Evolutionary conservation across 768 basidiomycete species (phyloP).

Genomic region (Rhizopogon sp.): DNA sequence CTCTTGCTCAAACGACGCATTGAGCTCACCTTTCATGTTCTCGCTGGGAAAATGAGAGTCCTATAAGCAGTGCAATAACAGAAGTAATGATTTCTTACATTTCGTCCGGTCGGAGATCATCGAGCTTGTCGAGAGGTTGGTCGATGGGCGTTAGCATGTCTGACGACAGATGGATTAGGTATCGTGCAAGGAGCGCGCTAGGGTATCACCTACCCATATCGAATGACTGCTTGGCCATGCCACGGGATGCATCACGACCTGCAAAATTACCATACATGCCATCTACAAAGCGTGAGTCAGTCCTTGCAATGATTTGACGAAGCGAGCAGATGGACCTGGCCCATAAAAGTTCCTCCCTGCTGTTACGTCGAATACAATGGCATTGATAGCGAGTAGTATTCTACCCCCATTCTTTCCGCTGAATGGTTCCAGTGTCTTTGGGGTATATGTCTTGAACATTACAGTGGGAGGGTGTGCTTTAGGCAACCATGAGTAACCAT

Average conservation of each 20-base stretch:
- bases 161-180: conserved; percentile 18
- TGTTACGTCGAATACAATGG: conserved; percentile 91
- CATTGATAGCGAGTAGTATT: conserved; percentile 83
- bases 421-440: conserved; percentile 67
- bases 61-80: neutral
- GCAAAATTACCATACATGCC: conserved; percentile 99
- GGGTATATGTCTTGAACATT: conserved; percentile 73
- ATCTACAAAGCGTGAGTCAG: conserved; percentile 38
- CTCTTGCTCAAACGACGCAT: neutral
- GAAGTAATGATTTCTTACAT: conserved; percentile 49
- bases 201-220: conserved; percentile 61
- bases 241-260: conserved; percentile 90
- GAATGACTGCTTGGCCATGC: conserved; percentile 98
- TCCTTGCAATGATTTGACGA: neutral
- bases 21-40: conserved; percentile 74
- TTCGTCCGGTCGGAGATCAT: conserved; percentile 75
- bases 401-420: conserved; percentile 59
- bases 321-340: conserved; percentile 56
- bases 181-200: neutral
- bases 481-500: conserved; percentile 91
- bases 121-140: conserved; percentile 78
- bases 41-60: conserved; percentile 46
- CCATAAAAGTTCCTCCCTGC: conserved; percentile 91
- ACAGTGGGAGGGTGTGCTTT: conserved; percentile 74
- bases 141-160: conserved; percentile 92